Conservation (phyloP, 2,329 filamentous ascomycete genomes). For the Sordariomycetes sp. region DNA sequence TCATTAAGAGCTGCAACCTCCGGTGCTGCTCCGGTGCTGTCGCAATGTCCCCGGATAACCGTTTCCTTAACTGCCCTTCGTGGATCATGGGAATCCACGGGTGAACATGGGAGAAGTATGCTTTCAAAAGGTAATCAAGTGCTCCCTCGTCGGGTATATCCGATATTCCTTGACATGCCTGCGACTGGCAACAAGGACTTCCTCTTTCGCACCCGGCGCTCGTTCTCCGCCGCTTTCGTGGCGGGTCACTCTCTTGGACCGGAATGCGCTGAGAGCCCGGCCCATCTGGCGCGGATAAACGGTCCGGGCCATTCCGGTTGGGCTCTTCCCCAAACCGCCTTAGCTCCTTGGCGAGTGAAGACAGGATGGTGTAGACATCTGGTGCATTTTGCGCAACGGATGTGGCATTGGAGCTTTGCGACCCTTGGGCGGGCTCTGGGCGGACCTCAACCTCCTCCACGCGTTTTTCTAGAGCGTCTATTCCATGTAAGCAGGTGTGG, state of each 20-base stretch:
- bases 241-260: not conserved
- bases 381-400: not conserved
- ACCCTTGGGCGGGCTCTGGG: not conserved
- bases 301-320: not conserved
- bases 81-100: slow-evolving; percentile 28
- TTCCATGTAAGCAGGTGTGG: not conserved
- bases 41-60: slow-evolving; percentile 10
- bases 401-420: not conserved
- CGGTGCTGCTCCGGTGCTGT: slow-evolving; percentile 7
- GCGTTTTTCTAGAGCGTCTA: not conserved
- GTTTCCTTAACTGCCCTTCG: slow-evolving; percentile 15
- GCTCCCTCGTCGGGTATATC: slow-evolving; percentile 7
- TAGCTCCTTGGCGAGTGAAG: not conserved
- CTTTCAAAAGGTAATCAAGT: slow-evolving; percentile 15
- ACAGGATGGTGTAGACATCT: not conserved
- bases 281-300: not conserved
- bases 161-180: not conserved
- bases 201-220: not conserved
- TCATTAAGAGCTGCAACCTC: slow-evolving; percentile 18
- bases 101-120: slow-evolving; percentile 23
- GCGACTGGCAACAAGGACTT: not conserved
- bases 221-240: not conserved
- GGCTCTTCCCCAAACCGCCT: not conserved
- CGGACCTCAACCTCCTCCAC: not conserved
- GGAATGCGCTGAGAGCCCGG: not conserved